A percentile compares a stretch with the other conserved stretches of the same genome.
Evolutionary conservation across 208 protist species (phyloP).

Genomic region (Strigomonas galati): DNA sequence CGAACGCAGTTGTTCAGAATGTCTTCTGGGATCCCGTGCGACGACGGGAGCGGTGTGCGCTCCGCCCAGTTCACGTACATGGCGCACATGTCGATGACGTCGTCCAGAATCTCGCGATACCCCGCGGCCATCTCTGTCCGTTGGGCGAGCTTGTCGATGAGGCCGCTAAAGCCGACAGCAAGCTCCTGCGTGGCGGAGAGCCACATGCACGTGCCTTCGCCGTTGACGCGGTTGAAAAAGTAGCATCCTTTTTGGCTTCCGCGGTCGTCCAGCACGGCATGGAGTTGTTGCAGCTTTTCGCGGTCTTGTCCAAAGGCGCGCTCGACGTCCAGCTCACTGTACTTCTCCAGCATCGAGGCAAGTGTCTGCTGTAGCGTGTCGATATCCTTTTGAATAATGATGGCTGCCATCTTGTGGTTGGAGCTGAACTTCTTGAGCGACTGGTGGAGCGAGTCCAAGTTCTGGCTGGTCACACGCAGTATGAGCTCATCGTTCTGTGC

Average conservation of each 20-base stretch:
- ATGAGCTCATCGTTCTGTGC: constrained; percentile 54
- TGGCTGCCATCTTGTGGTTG: constrained; percentile 77
- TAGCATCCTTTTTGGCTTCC: constrained; percentile 69
- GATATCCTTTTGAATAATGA: constrained; percentile 76
- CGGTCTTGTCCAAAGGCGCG: constrained; percentile 51
- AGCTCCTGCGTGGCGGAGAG: constrained; percentile 55
- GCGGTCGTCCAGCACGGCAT: constrained; percentile 40
- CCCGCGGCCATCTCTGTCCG: constrained; percentile 34
- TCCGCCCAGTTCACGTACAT: constrained; percentile 80
- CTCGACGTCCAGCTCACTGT: constrained; percentile 68
- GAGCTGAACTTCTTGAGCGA: constrained; percentile 67
- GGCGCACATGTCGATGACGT: constrained; percentile 62
- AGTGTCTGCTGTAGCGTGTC: constrained; percentile 75
- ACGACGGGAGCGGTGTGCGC: constrained; percentile 18
- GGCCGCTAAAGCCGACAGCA: constrained; percentile 35
- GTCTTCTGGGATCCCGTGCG: constrained; percentile 36
- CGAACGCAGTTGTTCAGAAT: constrained; percentile 43
- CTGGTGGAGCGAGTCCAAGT: constrained; percentile 57
- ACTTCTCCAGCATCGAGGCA: constrained; percentile 68
- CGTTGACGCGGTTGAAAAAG: constrained; percentile 75
- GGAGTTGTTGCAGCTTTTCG: constrained; percentile 47
- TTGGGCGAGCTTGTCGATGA: constrained; percentile 44
- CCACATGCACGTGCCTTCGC: constrained; percentile 53
- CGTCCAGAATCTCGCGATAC: constrained; percentile 48
- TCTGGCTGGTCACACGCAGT: constrained; percentile 52